Base-by-base conservation (phyloP, 225 moss, liverwort and hornwort genomes). In the Asterella californica region DNA sequence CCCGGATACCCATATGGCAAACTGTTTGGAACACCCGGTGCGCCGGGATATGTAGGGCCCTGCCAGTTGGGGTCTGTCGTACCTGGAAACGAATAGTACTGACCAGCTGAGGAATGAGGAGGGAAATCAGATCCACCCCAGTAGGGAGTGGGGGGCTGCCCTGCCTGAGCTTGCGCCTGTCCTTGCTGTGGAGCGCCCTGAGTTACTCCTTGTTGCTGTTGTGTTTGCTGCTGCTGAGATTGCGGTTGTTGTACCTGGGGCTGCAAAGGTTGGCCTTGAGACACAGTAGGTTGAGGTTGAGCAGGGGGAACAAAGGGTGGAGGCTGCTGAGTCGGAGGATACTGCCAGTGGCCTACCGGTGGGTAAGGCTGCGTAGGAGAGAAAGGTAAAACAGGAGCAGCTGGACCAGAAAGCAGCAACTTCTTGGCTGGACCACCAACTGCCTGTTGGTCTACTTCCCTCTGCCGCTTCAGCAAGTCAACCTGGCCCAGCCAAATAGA, bases 1-100 rank as follows among this genome's bases (percentile, higher is more conserved):
- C 79, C 79, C 15, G 79, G 79, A 22, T 79, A 79, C 21, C 50
- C 79, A 52, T 79, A 79, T 47, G 79, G 68, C 32, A 68, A 48
- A 53, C 49, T 69, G 49, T 22, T 79, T 30, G 67, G 38, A 68
- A 52, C 29, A 79, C 45, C 33, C 27, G 66, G 69, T 33, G 68
- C 34, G 22, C 79, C 79, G 18, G 67, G 30, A 52, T 79, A 79
- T 18, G 49, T 8, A 34, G 79, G 37, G 11, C 66, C 33, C 46
- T 79, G 79, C 79, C 79, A 79, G 66, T 33, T 79, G 45, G 79
- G 50, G 50, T 79, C 79, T 33, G 66, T 68, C 48, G 79, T 48
- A 66, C 67, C 34, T 49, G 79, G 79, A 54, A 79, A 79, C 1
- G 67, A 50, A 69, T 79, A 79, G 29, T 66, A 79, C 12, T 79